Conservation (phyloP, 192 early-diverging fungal genomes). For the Lunasporangiospora selenospora region DNA sequence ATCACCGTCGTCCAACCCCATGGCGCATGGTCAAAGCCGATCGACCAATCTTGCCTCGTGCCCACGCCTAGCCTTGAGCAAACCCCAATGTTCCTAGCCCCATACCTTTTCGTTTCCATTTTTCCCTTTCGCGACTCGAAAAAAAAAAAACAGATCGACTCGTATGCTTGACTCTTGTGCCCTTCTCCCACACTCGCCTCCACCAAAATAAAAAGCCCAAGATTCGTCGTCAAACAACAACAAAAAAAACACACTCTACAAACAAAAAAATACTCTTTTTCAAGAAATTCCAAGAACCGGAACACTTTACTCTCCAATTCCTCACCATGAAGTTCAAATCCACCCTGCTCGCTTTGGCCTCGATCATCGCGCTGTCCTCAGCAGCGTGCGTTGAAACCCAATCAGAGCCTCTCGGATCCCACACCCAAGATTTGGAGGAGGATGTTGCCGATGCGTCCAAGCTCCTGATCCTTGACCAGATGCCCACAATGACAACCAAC, state of each 20-base stretch:
- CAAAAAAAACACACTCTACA: background rate
- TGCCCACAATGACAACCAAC: background rate
- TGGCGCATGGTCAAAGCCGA: too few relatives aligned
- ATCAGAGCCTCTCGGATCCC: background rate
- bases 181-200: background rate
- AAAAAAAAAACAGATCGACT: too few relatives aligned
- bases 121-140: too few relatives aligned
- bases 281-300: background rate
- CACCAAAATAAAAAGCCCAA: background rate
- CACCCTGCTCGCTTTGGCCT: background rate
- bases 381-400: background rate
- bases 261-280: background rate
- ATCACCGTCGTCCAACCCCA: too few relatives aligned
- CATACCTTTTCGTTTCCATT: too few relatives aligned
- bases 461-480: background rate
- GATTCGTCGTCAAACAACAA: too few relatives aligned
- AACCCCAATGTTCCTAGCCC: too few relatives aligned
- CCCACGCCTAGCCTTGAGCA: too few relatives aligned
- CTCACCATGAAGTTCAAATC: conserved; percentile 4
- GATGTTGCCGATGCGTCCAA: background rate
- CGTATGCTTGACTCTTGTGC: too few relatives aligned
- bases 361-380: too few relatives aligned
- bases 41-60: too few relatives aligned
- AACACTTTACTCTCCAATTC: background rate
- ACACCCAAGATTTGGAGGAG: too few relatives aligned